Percentiles rank a stretch among this genome's conserved stretches.
Conservation (phyloP, 306 rosid genomes). For the barrel medic (Medicago truncatula) region DNA sequence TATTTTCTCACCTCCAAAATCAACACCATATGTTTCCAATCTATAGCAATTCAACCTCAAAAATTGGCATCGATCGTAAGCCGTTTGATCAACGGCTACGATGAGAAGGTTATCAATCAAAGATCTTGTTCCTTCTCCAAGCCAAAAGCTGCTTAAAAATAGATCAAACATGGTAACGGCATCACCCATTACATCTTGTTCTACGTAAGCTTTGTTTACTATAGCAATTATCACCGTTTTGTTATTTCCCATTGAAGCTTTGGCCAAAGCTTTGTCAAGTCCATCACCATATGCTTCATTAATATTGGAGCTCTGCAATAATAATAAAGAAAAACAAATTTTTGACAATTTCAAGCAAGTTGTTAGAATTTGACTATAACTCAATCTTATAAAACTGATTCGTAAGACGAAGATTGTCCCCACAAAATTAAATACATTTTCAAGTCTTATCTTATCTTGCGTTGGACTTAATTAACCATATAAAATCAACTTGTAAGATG, state of each 20-base stretch:
- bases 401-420: too few relatives aligned
- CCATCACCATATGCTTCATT: slow-evolving; percentile 39
- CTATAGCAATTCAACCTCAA: slow-evolving; percentile 59
- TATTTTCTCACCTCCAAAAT: slow-evolving; percentile 63
- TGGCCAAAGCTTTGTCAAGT: slow-evolving; percentile 54
- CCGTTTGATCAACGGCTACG: slow-evolving; percentile 71
- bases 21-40: slow-evolving; percentile 62
- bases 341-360: background rate
- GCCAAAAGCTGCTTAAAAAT: slow-evolving; percentile 74
- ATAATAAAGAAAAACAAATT: background rate
- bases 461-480: too few relatives aligned
- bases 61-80: slow-evolving; percentile 68
- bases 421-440: too few relatives aligned
- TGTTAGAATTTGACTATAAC: too few relatives aligned
- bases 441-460: too few relatives aligned
- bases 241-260: slow-evolving; percentile 66
- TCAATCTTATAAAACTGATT: too few relatives aligned
- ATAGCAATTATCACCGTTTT: slow-evolving; percentile 68
- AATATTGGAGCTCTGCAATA: slow-evolving; percentile 17
- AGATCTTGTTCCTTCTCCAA: slow-evolving; percentile 62
- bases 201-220: slow-evolving; percentile 72
- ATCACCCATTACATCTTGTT: slow-evolving; percentile 49
- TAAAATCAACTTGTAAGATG: too few relatives aligned
- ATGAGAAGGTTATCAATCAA: slow-evolving; percentile 61
- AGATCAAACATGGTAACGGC: slow-evolving; percentile 75